Evolutionary conservation across 2,329 filamentous ascomycete species (phyloP), one percentile per base, ranked within the genome.

Genomic region (Zymoseptoria pseudotritici): DNA sequence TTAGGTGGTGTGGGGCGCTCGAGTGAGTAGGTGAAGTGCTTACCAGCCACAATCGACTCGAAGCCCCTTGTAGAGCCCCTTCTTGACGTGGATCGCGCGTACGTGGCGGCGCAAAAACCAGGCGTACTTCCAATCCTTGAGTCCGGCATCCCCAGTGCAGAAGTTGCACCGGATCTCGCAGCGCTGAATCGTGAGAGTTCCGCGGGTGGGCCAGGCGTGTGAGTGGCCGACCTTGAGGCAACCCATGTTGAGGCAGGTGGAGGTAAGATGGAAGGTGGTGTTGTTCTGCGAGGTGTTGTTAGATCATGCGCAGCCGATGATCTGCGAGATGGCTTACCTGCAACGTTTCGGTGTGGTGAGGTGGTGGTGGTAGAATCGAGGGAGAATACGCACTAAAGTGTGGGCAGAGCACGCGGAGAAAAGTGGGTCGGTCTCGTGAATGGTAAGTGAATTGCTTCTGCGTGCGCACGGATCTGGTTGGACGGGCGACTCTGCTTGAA

Each of bases 21-120:
- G 36, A 24, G 53, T 11, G 31, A 57, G 13, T 4, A 46, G 24
- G 17, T 53, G 31, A 53, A 19, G 56, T 20, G 59, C 66, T 60
- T 59, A 69, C 69, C 67, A 69, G 17, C 46, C 52, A 3, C 59
- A 58, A 13, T 60, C 58, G 31, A 70, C 63, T 2, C 50, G 53
- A 11, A 70, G 57, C 31, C 63, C 52, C 2, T 57, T 53, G 58
- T 64, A 65, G 24, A 54, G 58, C 20, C 60, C 64, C 3, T 53
- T 54, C 46, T 65, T 64, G 53, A 61, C 57, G 57, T 70, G 67
- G n/a, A 67, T 59, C 5, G 64, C 61, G 26, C 64, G 62, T 8
- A 70, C 67, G 54, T 71, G 69, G 22, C 67, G 62, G n/a, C 69
- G 67, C 29, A 70, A 53, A 55, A 67, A 70, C 69, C 69, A 70